A percentile compares a stretch with the other conserved stretches of the same genome.
These are phyloP conservation scores for Saturnispora diversa DNA, from an alignment of 805 yeast genomes.

Conservation along the genomic window DNA sequence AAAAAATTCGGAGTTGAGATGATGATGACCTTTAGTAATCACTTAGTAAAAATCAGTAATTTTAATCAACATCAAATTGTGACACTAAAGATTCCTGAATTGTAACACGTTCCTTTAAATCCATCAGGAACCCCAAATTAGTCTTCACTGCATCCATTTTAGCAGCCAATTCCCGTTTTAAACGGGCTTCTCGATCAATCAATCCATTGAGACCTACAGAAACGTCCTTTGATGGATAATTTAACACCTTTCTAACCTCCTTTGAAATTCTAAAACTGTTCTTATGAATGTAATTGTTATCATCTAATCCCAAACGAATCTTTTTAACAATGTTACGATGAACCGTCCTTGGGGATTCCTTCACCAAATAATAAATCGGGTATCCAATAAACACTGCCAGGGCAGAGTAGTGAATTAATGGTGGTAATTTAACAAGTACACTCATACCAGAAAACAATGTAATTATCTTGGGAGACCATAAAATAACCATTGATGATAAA, in stretches of 20 bases:
- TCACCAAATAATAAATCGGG: constrained; percentile 44
- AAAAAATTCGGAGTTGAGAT: not conserved
- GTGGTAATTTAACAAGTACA: constrained; percentile 25
- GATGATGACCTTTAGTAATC: not conserved
- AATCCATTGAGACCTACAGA: constrained; percentile 57
- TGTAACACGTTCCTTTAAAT: constrained; percentile 27
- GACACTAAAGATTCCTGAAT: constrained; percentile 18
- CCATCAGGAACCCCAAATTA: constrained; percentile 46
- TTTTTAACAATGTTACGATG: constrained; percentile 76
- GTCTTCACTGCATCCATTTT: constrained; percentile 48
- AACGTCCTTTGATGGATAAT: constrained; percentile 77
- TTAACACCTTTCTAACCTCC: constrained; percentile 76
- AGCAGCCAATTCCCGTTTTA: constrained; percentile 47
- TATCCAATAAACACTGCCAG: constrained; percentile 29
- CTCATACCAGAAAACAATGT: constrained; percentile 27
- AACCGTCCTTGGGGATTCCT: constrained; percentile 83
- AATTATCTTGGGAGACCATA: constrained; percentile 26
- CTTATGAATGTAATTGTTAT: constrained; percentile 66
- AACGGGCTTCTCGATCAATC: constrained; percentile 51
- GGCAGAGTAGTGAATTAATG: constrained; percentile 28
- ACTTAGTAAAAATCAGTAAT: constrained; percentile 7
- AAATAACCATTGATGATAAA: constrained; percentile 21
- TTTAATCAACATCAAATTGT: constrained; percentile 12
- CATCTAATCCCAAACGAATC: constrained; percentile 52
- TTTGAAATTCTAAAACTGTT: constrained; percentile 73